Evolutionary conservation across 371 early-diverging fungal genomes (phyloP).

Genomic region (Mortierella sp.): DNA sequence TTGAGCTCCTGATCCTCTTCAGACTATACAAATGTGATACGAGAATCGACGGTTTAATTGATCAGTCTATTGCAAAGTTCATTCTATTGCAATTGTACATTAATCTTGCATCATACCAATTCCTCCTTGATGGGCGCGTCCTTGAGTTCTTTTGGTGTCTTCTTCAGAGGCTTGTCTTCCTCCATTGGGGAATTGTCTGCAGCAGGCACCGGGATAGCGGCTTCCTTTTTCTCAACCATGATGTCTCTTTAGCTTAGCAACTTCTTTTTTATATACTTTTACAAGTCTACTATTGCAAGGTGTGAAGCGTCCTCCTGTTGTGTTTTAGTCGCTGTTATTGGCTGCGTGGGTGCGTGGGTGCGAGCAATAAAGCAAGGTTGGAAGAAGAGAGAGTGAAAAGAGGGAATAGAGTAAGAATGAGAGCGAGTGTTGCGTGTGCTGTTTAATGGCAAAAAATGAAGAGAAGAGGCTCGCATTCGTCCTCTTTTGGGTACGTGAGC

Average conservation of each 20-base stretch:
- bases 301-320: background rate
- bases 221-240: conserved; percentile 54
- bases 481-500: background rate
- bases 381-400: background rate
- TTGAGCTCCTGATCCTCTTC: conserved; percentile 97
- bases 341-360: background rate
- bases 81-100: background rate
- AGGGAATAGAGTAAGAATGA: background rate
- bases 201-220: conserved; percentile 51
- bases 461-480: background rate
- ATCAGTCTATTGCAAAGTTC: background rate
- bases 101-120: conserved; percentile 25
- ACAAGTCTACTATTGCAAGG: background rate
- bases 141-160: conserved; percentile 54
- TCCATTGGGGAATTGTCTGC: conserved; percentile 57
- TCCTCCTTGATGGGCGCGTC: conserved; percentile 56
- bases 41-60: background rate
- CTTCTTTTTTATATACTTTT: conserved; percentile 2
- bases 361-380: background rate
- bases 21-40: conserved; percentile 69
- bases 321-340: background rate
- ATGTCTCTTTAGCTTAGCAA: conserved; percentile 5
- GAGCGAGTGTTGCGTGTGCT: background rate
- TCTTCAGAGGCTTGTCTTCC: conserved; percentile 57
- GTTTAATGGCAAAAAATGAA: conserved; percentile 2